Base-by-base conservation (phyloP, 2,329 filamentous ascomycete genomes). In the Ophiocordyceps camponoti-floridani region DNA sequence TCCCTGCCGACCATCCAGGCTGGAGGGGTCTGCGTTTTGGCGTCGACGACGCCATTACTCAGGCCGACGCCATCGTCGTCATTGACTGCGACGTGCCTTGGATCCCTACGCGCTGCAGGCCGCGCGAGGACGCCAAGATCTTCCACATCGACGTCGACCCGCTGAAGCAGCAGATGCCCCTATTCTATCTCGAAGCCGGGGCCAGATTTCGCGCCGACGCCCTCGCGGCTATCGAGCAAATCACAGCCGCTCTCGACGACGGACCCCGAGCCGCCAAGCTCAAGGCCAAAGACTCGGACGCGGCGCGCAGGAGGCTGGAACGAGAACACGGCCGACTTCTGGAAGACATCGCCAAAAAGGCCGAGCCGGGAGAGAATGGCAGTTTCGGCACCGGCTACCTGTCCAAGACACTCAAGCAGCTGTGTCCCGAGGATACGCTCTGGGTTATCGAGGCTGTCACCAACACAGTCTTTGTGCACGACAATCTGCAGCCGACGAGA, bases 1-100 rank as follows among this genome's bases (percentile, higher is more conserved):
- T 88, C 61, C 83, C 82, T 0, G 78, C 75, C 0, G 68, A 80
- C 45, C 82, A 87, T 52, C 75, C 72, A 2, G 75, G 64, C 1
- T 84, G 75, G 65, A 57, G 85, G 12, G 81, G 88, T 2, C 59
- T 91, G 44, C 72, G 78, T 40, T 93, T 79, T 53, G 85, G 85
- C 3, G 69, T 74, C 3, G 82, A 94, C 44, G 76, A 84, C 2
- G 68, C 70, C 40, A 84, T 94, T 56, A 73, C 70, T 47, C 76
- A 76, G 0, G 85, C 88, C 0, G 89, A 95, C 58, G 75, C 86
- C 11, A 93, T 95, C 47, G 52, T 95, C 1, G 80, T 94, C 2
- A 57, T 94, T 23, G 83, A 95, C 60, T 93, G 86, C 50, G 88
- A 95, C 56, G 86, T 94, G 0, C 88, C 88, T 0, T 95, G 87